Percentiles rank a stretch among this genome's conserved stretches.
Conservation (phyloP, 768 basidiomycete genomes). For the Pholiota conissans region DNA sequence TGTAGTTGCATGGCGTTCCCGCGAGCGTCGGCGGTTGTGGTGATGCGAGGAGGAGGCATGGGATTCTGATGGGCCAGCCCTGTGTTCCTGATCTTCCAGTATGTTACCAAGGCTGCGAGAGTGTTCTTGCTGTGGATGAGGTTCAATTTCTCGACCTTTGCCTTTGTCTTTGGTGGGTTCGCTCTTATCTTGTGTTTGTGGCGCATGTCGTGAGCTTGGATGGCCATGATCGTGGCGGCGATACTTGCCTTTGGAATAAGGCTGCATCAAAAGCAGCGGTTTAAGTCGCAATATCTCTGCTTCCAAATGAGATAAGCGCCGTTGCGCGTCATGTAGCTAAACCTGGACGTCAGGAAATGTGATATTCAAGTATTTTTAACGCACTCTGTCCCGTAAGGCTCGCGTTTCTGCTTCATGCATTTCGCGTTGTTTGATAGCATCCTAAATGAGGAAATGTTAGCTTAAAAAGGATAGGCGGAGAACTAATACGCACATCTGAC, state of each 20-base stretch:
- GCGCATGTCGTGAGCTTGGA: not conserved
- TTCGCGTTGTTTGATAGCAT: slow-evolving; percentile 51
- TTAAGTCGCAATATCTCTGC: slow-evolving; percentile 63
- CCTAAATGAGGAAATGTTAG: slow-evolving; percentile 35
- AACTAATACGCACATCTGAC: slow-evolving; percentile 41
- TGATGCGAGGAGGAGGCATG: not conserved
- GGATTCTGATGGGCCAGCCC: not conserved
- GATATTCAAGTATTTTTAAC: slow-evolving; percentile 10
- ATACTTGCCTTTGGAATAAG: slow-evolving; percentile 26
- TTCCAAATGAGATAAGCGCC: slow-evolving; percentile 56
- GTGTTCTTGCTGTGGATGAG: not conserved
- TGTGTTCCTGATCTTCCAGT: not conserved
- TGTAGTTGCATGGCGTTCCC: slow-evolving; percentile 7
- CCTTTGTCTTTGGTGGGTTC: slow-evolving; percentile 18
- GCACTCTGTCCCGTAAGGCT: slow-evolving; percentile 59
- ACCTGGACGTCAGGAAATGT: not conserved
- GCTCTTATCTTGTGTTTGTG: slow-evolving; percentile 17
- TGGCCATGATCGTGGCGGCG: slow-evolving; percentile 18
- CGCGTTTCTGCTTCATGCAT: slow-evolving; percentile 62
- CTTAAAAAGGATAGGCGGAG: slow-evolving; percentile 7
- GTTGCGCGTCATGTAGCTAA: slow-evolving; percentile 61
- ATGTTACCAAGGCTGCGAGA: not conserved
- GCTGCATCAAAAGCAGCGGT: slow-evolving; percentile 69
- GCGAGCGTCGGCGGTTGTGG: slow-evolving; percentile 14
- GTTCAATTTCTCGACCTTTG: slow-evolving; percentile 21